Conservation (phyloP, 2,329 filamentous ascomycete species). For the Ophiostoma tasmaniense region DNA sequence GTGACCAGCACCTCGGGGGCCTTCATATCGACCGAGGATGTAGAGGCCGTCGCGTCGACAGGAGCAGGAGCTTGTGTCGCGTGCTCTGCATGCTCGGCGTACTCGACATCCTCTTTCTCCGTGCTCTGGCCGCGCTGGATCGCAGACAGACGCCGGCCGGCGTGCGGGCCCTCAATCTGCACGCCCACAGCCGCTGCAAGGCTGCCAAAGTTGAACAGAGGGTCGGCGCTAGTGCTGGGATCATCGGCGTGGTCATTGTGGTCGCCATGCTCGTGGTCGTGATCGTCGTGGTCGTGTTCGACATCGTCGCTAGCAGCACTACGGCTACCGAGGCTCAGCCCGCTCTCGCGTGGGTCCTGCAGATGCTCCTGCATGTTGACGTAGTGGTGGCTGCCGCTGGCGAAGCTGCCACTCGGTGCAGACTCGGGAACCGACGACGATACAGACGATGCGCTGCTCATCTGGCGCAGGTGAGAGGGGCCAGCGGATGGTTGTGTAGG, state of each 20-base stretch:
- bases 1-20: constrained; percentile 39
- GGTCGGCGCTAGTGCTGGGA: constrained; percentile 50
- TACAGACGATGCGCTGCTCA: constrained; percentile 79
- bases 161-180: constrained; percentile 43
- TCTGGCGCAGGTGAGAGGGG: constrained; percentile 66
- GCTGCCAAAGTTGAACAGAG: constrained; percentile 87
- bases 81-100: constrained; percentile 31
- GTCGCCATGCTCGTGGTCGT: constrained; percentile 23
- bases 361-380: constrained; percentile 26
- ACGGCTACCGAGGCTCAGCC: constrained; percentile 39
- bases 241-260: constrained; percentile 38
- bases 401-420: constrained; percentile 24
- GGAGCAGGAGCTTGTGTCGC: constrained; percentile 8
- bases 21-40: constrained; percentile 15
- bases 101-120: constrained; percentile 8
- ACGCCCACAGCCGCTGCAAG: constrained; percentile 75
- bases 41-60: not conserved
- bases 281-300: not conserved
- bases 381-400: constrained; percentile 32
- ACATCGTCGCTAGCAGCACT: constrained; percentile 24
- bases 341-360: constrained; percentile 45
- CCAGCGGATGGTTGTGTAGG: constrained; percentile 46
- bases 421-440: constrained; percentile 70
- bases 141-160: constrained; percentile 27
- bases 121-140: constrained; percentile 23